Base-by-base conservation (phyloP, 2,329 filamentous ascomycete genomes). In the Lachnellula cervina region DNA sequence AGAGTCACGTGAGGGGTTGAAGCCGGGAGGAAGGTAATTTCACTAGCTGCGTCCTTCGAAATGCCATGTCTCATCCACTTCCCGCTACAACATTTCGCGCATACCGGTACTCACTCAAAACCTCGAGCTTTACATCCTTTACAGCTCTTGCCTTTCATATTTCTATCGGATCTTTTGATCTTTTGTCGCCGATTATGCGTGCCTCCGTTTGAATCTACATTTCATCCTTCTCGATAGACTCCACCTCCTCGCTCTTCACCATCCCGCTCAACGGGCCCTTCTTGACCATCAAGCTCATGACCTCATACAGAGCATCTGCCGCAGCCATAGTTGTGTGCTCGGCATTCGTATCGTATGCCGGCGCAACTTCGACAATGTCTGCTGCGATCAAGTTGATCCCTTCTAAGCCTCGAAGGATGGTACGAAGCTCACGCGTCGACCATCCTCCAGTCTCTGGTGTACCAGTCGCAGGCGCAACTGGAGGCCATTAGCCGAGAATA, bases 251-350 rank as follows among this genome's bases (percentile, higher is more conserved):
- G 16, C 51, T 56, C 17, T 52, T 42, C 13, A 73, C 60, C 70
- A 77, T 76, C 38, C 75, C 69, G 63, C 80, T 86, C 60, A 90
- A 73, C 0, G 87, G 86, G 0, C 88, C 88, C 64, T 84, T 85
- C 78, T 90, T 89, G 16, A 90, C 87, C 88, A 91, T 92, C 58
- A 92, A 78, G 13, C 83, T 89, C 81, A 91, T 88, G 48, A 92
- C 82, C 71, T 93, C 88, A 66, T 87, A 92, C 19, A 92, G 72
- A 0, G 82, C 81, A 70, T 91, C 72, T 4, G 85, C 85, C 2
- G 85, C 84, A 1, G 84, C 84, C 84, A 88, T 88, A n/a, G 85
- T 88, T 1, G 85, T 88, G 60, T 82, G 76, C 72, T 88, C 85
- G 1, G 86, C 85, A 60, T 88, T 88, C 5, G 85, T 88, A 64